Evolutionary conservation across 2,329 filamentous ascomycete species (phyloP), one percentile per base, ranked within the genome.

Genomic region (Fusarium chlamydosporum): DNA sequence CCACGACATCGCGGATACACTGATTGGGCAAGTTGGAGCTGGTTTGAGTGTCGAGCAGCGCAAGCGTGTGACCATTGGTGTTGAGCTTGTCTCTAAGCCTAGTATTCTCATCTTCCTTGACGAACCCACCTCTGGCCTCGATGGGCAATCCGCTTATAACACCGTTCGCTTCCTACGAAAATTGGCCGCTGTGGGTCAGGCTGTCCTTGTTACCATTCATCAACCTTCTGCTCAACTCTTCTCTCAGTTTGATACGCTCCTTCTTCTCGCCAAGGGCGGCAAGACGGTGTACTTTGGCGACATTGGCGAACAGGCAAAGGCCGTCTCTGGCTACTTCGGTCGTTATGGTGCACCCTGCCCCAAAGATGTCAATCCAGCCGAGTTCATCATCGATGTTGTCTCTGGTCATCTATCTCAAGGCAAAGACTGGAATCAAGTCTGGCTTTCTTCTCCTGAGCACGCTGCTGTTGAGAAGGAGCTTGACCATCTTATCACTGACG

Each of bases 381-480:
- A 94, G 76, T 92, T 89, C 82, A 93, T 94, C 88, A 86, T 94
- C 53, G 83, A 86, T 50, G 83, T 85, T 18, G 83, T 85, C 15
- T 85, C 86, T 2, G 86, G 86, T 1, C 75, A 78, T 35, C 73
- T 85, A 1, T 83, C 82, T 0, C 81, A 79, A 54, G 78, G 72
- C 72, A 82, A 67, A 42, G 85, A 92, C 74, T 92, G 89, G 90
- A 90, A 89, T 74, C 82, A 91, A 37, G 85, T 92, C 67, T 93
- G 91, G 91, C 80, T 84, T 18, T 83, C 83, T n/a, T 93, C 88
- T 0, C 81, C 86, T 1, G 84, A 92, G 72, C 84, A 88, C 66
- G 79, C 82, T 1, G 77, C 81, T 5, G 79, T 91, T 37, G 79
- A 86, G 16, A 76, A 83, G 11, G 88, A 93, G 69, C 91, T 94